Evolutionary conservation across 73 alveolate genomes (phyloP).

Genomic region (Paramecium octaurelia): DNA sequence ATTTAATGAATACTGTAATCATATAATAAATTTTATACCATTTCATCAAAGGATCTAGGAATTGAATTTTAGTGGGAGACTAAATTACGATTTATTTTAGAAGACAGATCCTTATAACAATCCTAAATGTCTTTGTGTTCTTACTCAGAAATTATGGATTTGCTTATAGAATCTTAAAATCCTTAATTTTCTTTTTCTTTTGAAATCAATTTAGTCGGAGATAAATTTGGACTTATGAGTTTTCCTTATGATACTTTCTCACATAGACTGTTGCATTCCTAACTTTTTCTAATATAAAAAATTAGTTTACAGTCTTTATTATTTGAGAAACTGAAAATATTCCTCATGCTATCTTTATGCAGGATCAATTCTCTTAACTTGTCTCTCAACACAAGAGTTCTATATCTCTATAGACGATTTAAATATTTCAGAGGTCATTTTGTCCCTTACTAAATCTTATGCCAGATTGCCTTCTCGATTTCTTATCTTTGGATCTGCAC

Average conservation of each 20-base stretch:
- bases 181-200: not conserved
- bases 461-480: constrained; percentile 63
- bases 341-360: not conserved
- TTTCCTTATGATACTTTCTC: not conserved
- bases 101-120: not conserved
- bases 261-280: not conserved
- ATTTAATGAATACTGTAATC: not conserved
- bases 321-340: not conserved
- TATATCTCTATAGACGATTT: not conserved
- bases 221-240: not conserved
- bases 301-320: not conserved
- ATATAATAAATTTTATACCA: not conserved
- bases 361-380: not conserved
- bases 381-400: not conserved
- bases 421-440: constrained; percentile 60
- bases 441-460: constrained; percentile 57
- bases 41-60: constrained; percentile 28
- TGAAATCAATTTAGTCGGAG: not conserved
- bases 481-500: constrained; percentile 56
- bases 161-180: not conserved
- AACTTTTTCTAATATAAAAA: not conserved
- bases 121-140: not conserved
- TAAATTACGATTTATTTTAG: not conserved
- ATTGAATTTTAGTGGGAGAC: not conserved
- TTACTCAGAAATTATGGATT: not conserved